Percentiles rank a stretch among this genome's conserved stretches.
Evolutionary conservation across 1,284 basidiomycete species (phyloP).

Genomic region (Apiotrichum siamense): DNA sequence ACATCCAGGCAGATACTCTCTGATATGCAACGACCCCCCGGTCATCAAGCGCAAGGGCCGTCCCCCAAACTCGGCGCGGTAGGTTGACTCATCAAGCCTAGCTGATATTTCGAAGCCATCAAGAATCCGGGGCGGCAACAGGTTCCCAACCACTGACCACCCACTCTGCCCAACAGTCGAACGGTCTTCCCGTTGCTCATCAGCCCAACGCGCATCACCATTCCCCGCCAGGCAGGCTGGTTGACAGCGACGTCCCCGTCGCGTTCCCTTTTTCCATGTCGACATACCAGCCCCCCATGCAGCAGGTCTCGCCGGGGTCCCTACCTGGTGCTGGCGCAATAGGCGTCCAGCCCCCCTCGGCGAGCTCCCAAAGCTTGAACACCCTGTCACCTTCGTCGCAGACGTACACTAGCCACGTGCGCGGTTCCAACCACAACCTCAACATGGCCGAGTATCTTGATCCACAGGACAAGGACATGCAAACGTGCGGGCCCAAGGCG

Average conservation of each 20-base stretch:
- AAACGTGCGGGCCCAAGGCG: slow-evolving; percentile 5
- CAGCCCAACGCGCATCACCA: neutral
- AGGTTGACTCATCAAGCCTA: neutral
- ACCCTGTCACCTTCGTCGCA: slow-evolving; percentile 14
- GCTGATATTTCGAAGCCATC: neutral
- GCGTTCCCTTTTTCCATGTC: neutral
- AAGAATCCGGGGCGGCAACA: neutral
- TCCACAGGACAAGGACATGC: slow-evolving; percentile 16
- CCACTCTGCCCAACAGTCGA: neutral
- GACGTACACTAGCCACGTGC: neutral
- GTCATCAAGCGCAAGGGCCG: slow-evolving; percentile 25
- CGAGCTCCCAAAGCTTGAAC: neutral
- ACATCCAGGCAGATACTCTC: slow-evolving; percentile 21
- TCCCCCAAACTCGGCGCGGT: slow-evolving; percentile 16
- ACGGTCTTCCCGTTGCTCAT: neutral
- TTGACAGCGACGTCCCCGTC: neutral
- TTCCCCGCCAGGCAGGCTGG: neutral
- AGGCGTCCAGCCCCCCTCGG: neutral
- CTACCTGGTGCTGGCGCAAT: neutral
- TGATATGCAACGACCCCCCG: slow-evolving; percentile 21
- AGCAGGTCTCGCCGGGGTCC: slow-evolving; percentile 1
- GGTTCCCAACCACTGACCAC: neutral
- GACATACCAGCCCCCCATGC: neutral
- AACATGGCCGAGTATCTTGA: slow-evolving; percentile 28
- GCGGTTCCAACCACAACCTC: slow-evolving; percentile 12